A percentile compares a stretch with the other conserved stretches of the same genome.
phyloP scores from a whole-genome alignment of 108 stramenopile genomes.

The Cylindrotheca closterium region DNA sequence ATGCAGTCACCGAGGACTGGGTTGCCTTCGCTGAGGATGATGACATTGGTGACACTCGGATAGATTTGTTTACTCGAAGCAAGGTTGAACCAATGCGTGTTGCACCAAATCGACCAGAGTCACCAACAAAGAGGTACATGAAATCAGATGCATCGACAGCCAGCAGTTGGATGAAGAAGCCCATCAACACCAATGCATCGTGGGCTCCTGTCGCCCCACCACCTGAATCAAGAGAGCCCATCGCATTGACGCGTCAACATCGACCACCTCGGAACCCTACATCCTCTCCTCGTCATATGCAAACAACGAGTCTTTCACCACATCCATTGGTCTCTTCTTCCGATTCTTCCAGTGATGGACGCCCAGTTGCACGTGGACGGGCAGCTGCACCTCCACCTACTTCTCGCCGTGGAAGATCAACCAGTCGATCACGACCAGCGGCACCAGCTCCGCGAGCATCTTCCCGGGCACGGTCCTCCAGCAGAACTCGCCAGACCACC shows the following conservation, averaged over 20 bases:
- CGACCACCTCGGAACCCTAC: conserved; percentile 24
- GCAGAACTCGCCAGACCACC: conserved; percentile 11
- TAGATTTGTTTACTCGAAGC: conserved; percentile 9
- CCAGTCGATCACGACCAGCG: conserved; percentile 8
- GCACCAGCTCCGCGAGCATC: neutral
- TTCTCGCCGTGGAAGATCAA: conserved; percentile 26
- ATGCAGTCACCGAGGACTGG: conserved; percentile 10
- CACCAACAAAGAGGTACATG: neutral
- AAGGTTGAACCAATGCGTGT: neutral
- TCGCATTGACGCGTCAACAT: conserved; percentile 11
- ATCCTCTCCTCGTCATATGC: neutral
- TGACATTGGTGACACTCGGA: conserved; percentile 8
- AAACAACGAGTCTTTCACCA: conserved; percentile 1
- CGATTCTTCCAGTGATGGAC: conserved; percentile 17
- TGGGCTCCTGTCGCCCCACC: conserved; percentile 44
- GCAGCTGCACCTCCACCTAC: neutral
- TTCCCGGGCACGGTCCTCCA: conserved; percentile 22
- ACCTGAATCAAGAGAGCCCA: conserved; percentile 16
- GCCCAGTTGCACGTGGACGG: neutral
- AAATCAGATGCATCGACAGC: conserved; percentile 10
- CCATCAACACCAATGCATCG: conserved; percentile 36
- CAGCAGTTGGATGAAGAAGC: conserved; percentile 49
- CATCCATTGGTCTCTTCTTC: conserved; percentile 26
- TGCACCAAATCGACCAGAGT: neutral
- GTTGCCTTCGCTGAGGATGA: conserved; percentile 24